A percentile compares a stretch with the other conserved stretches of the same genome.
Conservation (phyloP, 2,329 filamentous ascomycete species). For the Macrophomina phaseolina region DNA sequence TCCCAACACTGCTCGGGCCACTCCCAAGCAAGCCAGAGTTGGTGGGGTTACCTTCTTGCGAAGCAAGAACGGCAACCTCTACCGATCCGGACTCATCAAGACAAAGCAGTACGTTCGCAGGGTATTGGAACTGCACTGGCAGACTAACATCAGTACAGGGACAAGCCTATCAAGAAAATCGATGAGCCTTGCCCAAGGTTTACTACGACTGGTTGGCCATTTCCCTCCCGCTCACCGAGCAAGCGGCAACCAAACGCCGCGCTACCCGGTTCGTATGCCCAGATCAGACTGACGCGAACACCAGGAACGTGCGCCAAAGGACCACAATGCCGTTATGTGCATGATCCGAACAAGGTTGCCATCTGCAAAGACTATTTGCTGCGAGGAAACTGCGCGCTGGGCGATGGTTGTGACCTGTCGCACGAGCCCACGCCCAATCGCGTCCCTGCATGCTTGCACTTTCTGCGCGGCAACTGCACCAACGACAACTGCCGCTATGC, state of each 20-base stretch:
- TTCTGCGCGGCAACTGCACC: constrained; percentile 85
- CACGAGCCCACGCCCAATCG: constrained; percentile 84
- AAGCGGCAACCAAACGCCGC: constrained; percentile 15
- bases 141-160: constrained; percentile 30
- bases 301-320: constrained; percentile 87
- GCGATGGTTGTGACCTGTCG: constrained; percentile 85
- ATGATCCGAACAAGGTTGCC: constrained; percentile 86
- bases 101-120: constrained; percentile 70
- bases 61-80: constrained; percentile 86
- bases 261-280: constrained; percentile 27
- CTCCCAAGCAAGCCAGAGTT: constrained; percentile 74
- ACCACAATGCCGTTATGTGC: constrained; percentile 76
- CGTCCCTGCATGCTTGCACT: constrained; percentile 87
- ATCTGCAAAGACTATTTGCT: constrained; percentile 88
- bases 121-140: not conserved
- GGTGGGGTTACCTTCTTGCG: constrained; percentile 83
- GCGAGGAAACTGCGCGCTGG: constrained; percentile 77
- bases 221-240: constrained; percentile 29
- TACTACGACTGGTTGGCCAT: constrained; percentile 58
- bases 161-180: constrained; percentile 64
- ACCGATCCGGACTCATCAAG: constrained; percentile 76
- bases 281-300: constrained; percentile 30
- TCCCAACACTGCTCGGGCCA: constrained; percentile 65
- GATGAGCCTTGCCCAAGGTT: constrained; percentile 71
- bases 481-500: constrained; percentile 86